Percentiles rank a stretch among this genome's conserved stretches.
phyloP scores from a whole-genome alignment of 2,329 filamentous ascomycete genomes.

The Diaporthe aspalathi region DNA sequence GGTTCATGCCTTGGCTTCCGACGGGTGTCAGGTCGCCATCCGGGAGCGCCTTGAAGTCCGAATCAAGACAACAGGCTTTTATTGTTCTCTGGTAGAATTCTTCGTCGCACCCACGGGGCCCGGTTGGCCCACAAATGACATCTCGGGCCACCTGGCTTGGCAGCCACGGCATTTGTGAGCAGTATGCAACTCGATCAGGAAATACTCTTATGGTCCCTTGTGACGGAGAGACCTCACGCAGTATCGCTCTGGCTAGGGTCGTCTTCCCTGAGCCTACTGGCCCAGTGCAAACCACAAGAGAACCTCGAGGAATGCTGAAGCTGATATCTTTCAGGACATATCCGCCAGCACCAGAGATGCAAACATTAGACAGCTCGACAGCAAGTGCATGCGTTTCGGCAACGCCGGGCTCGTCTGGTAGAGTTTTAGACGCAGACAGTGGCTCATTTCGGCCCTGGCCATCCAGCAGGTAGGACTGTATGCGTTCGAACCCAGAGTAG shows the following conservation, averaged over 20 bases:
- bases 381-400: not conserved
- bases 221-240: constrained; percentile 46
- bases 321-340: constrained; percentile 43
- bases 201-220: constrained; percentile 45
- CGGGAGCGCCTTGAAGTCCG: constrained; percentile 43
- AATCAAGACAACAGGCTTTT: constrained; percentile 42
- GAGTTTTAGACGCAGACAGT: not conserved
- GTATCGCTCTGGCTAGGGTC: constrained; percentile 44
- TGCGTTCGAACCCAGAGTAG: constrained; percentile 51
- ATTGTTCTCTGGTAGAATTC: constrained; percentile 50
- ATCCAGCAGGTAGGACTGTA: constrained; percentile 49
- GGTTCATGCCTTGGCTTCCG: constrained; percentile 43
- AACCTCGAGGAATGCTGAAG: constrained; percentile 42
- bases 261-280: constrained; percentile 48
- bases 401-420: not conserved
- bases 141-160: constrained; percentile 50
- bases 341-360: constrained; percentile 28
- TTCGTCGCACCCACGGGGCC: constrained; percentile 37
- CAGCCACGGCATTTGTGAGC: constrained; percentile 53
- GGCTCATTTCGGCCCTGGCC: not conserved
- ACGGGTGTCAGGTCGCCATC: constrained; percentile 42
- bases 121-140: constrained; percentile 44
- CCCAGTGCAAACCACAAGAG: constrained; percentile 45
- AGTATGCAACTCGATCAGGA: constrained; percentile 49
- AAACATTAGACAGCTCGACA: constrained; percentile 34